These are phyloP conservation scores for Monosporascus sp. DNA, from an alignment of 2,329 filamentous ascomycete genomes.

Conservation along the genomic window DNA sequence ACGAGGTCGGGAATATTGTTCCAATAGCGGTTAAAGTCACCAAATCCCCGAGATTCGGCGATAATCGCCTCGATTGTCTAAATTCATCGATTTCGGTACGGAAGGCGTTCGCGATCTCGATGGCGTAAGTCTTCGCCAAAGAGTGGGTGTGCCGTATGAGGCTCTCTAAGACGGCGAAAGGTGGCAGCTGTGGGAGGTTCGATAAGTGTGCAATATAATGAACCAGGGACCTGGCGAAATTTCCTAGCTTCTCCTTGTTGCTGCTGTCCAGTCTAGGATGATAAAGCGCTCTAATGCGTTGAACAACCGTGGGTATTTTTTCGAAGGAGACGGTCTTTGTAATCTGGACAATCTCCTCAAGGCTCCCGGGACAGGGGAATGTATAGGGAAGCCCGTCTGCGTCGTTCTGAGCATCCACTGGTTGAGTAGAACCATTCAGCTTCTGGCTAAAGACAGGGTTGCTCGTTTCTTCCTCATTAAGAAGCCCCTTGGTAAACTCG, in stretches of 20 bases:
- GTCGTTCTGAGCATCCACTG: constrained; percentile 38
- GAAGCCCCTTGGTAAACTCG: constrained; percentile 67
- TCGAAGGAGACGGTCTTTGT: constrained; percentile 55
- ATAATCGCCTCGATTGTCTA: constrained; percentile 40
- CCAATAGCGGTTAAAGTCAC: constrained; percentile 78
- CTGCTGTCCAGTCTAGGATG: constrained; percentile 79
- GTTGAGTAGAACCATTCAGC: constrained; percentile 30
- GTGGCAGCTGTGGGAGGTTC: constrained; percentile 36
- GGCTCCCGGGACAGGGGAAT: constrained; percentile 76
- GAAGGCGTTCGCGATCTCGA: constrained; percentile 73
- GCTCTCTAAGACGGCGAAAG: constrained; percentile 68
- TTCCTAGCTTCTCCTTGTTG: constrained; percentile 77
- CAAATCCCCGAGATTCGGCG: constrained; percentile 64
- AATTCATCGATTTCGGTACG: constrained; percentile 64
- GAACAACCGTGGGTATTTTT: constrained; percentile 72
- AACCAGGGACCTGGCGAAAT: constrained; percentile 62
- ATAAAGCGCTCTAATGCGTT: constrained; percentile 86
- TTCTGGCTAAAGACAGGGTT: constrained; percentile 44
- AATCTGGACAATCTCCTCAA: constrained; percentile 67
- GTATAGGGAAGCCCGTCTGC: constrained; percentile 68
- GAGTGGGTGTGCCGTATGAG: constrained; percentile 89
- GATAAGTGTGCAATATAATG: constrained; percentile 53
- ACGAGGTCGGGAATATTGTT: constrained; percentile 82
- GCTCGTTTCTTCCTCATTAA: constrained; percentile 52
- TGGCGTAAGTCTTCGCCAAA: constrained; percentile 77